These are phyloP conservation scores for Pistacia integerrima DNA, from an alignment of 345 rosid species.

Conservation along the genomic window DNA sequence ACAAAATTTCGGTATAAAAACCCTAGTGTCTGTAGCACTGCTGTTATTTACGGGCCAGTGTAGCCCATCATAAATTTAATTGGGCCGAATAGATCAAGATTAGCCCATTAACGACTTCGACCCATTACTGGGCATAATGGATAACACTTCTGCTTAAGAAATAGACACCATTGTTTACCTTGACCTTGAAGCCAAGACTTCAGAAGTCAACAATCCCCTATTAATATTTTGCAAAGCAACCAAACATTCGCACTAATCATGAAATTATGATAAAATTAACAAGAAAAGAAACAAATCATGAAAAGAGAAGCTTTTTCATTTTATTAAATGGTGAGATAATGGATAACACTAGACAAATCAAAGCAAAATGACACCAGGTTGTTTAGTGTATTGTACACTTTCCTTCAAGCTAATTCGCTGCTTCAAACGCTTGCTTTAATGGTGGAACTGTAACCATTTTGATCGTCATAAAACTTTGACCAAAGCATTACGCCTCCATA, in stretches of 20 bases:
- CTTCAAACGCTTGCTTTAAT: conserved; percentile 36
- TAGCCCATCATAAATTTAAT: too few relatives aligned
- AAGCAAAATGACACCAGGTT: too few relatives aligned
- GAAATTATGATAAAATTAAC: neutral
- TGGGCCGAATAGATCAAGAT: too few relatives aligned
- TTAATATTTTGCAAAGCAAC: too few relatives aligned
- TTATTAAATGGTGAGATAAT: too few relatives aligned
- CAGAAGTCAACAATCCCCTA: neutral
- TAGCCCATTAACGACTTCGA: neutral
- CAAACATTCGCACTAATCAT: neutral
- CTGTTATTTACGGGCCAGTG: too few relatives aligned
- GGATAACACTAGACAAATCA: too few relatives aligned
- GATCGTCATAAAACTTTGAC: conserved; percentile 50
- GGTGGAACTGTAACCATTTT: conserved; percentile 48
- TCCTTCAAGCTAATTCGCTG: neutral
- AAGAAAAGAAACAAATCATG: too few relatives aligned
- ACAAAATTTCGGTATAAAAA: too few relatives aligned
- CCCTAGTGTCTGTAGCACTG: too few relatives aligned
- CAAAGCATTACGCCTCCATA: conserved; percentile 76
- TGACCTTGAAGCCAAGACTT: neutral
- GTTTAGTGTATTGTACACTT: neutral
- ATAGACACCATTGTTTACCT: too few relatives aligned
- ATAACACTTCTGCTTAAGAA: too few relatives aligned
- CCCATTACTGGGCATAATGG: neutral
- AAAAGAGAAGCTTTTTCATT: neutral